These are phyloP conservation scores for Cladosporium sp. DNA, from an alignment of 2,329 filamentous ascomycete genomes.

Conservation along the genomic window DNA sequence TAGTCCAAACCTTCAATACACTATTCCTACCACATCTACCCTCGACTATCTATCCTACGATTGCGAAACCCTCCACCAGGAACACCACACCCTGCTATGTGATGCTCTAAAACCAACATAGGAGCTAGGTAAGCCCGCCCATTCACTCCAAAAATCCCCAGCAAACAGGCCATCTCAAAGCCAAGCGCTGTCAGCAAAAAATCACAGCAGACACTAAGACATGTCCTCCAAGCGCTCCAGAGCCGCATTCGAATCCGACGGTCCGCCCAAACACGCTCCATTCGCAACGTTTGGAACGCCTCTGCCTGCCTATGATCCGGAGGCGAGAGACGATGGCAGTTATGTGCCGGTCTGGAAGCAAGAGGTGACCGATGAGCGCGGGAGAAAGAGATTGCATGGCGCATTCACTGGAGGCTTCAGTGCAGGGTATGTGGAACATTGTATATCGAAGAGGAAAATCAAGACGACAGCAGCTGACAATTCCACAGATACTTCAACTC, in stretches of 20 bases:
- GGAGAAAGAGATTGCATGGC: slow-evolving; percentile 84
- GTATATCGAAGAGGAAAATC: not conserved
- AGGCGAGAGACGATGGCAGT: slow-evolving; percentile 79
- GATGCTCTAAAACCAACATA: too few relatives aligned
- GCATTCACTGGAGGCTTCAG: slow-evolving; percentile 96
- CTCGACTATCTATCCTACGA: not conserved
- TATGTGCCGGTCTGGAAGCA: slow-evolving; percentile 98
- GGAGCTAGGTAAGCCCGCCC: slow-evolving; percentile 12
- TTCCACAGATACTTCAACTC: slow-evolving; percentile 83
- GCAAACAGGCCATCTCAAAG: slow-evolving; percentile 22
- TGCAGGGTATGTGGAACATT: slow-evolving; percentile 65
- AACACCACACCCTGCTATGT: not conserved
- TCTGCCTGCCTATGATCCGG: slow-evolving; percentile 69
- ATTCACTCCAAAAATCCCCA: not conserved
- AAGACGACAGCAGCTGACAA: slow-evolving; percentile 11
- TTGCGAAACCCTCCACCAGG: too few relatives aligned
- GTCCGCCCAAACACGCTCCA: slow-evolving; percentile 55
- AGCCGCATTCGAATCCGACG: slow-evolving; percentile 70
- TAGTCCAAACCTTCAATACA: too few relatives aligned
- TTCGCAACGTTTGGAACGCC: slow-evolving; percentile 81
- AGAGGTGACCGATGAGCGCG: slow-evolving; percentile 88
- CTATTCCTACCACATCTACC: not conserved
- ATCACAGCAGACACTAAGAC: slow-evolving; percentile 23
- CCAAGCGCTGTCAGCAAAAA: slow-evolving; percentile 21
- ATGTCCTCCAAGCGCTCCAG: slow-evolving; percentile 81